phyloP scores from a whole-genome alignment of 495 filamentous ascomycete genomes.

The Penicillium roqueforti region DNA sequence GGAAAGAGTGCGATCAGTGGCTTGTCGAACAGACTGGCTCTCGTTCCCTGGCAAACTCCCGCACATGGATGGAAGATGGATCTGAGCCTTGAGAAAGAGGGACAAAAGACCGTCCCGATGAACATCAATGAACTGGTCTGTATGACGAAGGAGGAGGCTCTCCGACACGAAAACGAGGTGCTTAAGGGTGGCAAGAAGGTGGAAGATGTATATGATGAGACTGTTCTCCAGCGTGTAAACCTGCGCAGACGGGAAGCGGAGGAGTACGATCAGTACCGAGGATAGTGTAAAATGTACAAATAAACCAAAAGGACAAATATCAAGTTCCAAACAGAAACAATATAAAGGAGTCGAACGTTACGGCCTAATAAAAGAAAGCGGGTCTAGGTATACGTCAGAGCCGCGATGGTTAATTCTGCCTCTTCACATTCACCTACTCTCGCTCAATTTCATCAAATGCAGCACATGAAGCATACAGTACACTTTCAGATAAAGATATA shows the following conservation, averaged over 20 bases:
- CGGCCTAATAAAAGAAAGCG: neutral
- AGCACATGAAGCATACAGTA: neutral
- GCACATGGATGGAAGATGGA: conserved; percentile 46
- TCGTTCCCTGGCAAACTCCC: conserved; percentile 71
- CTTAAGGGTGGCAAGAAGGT: conserved; percentile 62
- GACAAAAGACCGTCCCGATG: conserved; percentile 66
- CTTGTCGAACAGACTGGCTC: conserved; percentile 66
- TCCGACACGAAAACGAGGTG: conserved; percentile 72
- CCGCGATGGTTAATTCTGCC: neutral
- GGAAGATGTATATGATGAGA: conserved; percentile 67
- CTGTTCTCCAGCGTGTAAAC: conserved; percentile 61
- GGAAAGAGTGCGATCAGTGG: conserved; percentile 82
- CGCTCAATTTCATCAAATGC: neutral
- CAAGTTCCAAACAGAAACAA: neutral
- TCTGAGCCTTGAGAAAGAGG: conserved; percentile 43
- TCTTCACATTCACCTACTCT: neutral
- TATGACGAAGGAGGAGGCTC: conserved; percentile 95
- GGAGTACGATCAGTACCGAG: conserved; percentile 50
- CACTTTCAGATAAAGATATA: neutral
- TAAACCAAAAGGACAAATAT: neutral
- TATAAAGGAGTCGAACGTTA: neutral
- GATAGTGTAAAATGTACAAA: conserved; percentile 4
- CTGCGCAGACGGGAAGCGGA: conserved; percentile 58
- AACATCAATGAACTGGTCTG: conserved; percentile 72
- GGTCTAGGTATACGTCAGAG: conserved; percentile 5